A percentile compares a stretch with the other conserved stretches of the same genome.
phyloP scores from a whole-genome alignment of 768 basidiomycete genomes.

The Tubosaeta sp. region DNA sequence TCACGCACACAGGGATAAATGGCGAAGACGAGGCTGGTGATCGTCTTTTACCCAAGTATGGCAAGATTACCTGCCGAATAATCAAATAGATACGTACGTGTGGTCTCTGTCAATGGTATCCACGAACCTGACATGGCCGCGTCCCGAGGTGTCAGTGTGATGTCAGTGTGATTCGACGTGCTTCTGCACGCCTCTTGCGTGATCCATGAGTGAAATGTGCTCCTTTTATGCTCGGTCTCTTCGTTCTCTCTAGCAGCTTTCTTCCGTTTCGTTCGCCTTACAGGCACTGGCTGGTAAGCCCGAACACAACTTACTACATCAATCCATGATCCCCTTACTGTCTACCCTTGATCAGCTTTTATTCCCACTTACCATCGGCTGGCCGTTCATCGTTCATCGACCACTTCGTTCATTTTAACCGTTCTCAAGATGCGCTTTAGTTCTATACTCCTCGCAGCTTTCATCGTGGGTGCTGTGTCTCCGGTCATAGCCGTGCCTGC shows the following conservation, averaged over 20 bases:
- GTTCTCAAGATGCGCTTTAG: not conserved
- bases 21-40: conserved; percentile 24
- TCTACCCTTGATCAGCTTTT: not conserved
- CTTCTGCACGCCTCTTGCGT: not conserved
- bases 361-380: not conserved
- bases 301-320: too few species aligned
- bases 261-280: not conserved
- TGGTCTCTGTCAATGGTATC: not conserved
- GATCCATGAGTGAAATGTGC: not conserved
- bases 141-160: not conserved
- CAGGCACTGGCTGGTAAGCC: not conserved
- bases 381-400: not conserved
- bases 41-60: not conserved
- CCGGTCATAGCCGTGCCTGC: not conserved
- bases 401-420: not conserved
- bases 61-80: not conserved
- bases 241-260: not conserved
- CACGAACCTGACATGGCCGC: not conserved
- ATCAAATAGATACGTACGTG: not conserved
- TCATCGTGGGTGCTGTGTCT: not conserved
- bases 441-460: not conserved
- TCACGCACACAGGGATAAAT: conserved; percentile 42
- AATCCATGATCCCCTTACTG: not conserved
- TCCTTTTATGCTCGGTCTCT: not conserved
- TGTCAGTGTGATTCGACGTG: not conserved